phyloP scores from a whole-genome alignment of 1,284 basidiomycete species.

The Sporisorium scitamineum region DNA sequence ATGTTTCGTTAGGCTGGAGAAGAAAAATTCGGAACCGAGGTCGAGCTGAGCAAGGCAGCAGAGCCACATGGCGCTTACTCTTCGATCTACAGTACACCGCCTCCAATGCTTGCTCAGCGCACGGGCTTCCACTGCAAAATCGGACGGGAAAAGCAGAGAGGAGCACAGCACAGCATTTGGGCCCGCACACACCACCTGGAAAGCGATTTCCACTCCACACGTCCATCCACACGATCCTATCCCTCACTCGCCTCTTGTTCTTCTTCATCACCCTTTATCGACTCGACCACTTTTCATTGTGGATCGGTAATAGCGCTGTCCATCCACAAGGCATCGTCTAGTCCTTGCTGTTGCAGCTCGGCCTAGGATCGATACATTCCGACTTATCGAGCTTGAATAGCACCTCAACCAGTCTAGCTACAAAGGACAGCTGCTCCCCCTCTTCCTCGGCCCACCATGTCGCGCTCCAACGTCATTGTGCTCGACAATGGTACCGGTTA shows the following conservation, averaged over 20 bases:
- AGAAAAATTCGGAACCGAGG: background rate
- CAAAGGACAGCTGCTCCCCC: too few relatives aligned
- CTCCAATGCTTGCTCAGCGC: background rate
- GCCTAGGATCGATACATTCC: background rate
- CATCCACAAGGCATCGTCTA: too few relatives aligned
- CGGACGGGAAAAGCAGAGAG: background rate
- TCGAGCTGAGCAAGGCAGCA: too few relatives aligned
- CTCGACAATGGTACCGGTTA: constrained; percentile 95
- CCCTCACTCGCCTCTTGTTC: too few relatives aligned
- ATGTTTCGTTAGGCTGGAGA: background rate
- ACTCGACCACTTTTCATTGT: too few relatives aligned
- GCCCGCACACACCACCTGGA: too few relatives aligned
- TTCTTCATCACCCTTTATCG: too few relatives aligned
- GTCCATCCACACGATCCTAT: background rate
- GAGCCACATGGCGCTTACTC: background rate
- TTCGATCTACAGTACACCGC: background rate
- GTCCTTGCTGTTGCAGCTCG: too few relatives aligned
- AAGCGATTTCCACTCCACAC: background rate
- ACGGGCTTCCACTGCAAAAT: background rate
- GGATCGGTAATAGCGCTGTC: too few relatives aligned
- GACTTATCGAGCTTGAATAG: background rate
- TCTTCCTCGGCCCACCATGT: constrained; percentile 47
- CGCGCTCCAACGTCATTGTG: constrained; percentile 68
- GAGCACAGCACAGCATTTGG: background rate
- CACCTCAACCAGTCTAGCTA: too few relatives aligned